phyloP scores from a whole-genome alignment of 2,329 filamentous ascomycete genomes.

The Penicillium sp. region DNA sequence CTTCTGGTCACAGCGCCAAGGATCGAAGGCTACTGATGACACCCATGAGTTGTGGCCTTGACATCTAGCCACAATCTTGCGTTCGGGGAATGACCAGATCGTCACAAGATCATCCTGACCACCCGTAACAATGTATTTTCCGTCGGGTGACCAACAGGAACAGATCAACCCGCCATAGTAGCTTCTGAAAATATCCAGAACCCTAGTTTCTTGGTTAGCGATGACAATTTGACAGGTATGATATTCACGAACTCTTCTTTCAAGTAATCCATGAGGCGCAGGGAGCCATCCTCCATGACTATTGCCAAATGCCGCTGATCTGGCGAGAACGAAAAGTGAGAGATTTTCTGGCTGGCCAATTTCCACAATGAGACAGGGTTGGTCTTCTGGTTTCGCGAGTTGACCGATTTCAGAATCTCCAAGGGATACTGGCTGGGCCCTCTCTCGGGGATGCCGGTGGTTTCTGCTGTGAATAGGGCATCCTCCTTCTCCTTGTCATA shows the following conservation, averaged over 20 bases:
- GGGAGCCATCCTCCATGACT: slow-evolving; percentile 84
- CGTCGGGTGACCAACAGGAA: slow-evolving; percentile 96
- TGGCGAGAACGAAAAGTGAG: slow-evolving; percentile 88
- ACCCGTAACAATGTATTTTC: slow-evolving; percentile 91
- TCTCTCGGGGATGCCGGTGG: slow-evolving; percentile 29
- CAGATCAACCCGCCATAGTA: slow-evolving; percentile 94
- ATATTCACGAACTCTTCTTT: slow-evolving; percentile 69
- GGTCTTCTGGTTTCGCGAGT: slow-evolving; percentile 87
- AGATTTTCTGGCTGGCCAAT: slow-evolving; percentile 84
- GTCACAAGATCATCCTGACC: slow-evolving; percentile 95
- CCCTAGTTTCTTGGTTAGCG: slow-evolving; percentile 48
- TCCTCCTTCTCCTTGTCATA: slow-evolving; percentile 99
- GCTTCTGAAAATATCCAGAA: slow-evolving; percentile 82
- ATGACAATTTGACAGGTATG: background rate
- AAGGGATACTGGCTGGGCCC: slow-evolving; percentile 46
- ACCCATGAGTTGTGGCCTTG: slow-evolving; percentile 97
- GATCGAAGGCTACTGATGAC: slow-evolving; percentile 88
- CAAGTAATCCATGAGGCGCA: slow-evolving; percentile 88
- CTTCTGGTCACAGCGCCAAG: slow-evolving; percentile 92
- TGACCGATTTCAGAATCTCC: slow-evolving; percentile 83
- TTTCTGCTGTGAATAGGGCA: slow-evolving; percentile 71
- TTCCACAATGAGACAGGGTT: slow-evolving; percentile 95
- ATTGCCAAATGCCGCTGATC: slow-evolving; percentile 84
- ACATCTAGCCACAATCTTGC: slow-evolving; percentile 82
- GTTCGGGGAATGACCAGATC: slow-evolving; percentile 88